Evolutionary conservation across 768 basidiomycete genomes (phyloP).

Genomic region (Tylopilus sp.): DNA sequence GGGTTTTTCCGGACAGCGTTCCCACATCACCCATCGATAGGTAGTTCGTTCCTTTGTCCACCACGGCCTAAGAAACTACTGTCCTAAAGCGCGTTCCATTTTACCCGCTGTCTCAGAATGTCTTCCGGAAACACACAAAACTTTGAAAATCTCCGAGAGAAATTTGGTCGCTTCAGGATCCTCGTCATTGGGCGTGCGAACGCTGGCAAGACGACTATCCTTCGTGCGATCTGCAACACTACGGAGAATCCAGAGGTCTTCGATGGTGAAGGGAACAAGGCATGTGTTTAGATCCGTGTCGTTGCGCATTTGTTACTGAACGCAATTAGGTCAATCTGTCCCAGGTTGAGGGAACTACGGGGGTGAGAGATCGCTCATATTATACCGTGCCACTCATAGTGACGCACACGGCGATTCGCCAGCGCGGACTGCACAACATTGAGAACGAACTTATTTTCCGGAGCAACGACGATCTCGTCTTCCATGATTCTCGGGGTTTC

Average conservation of each 20-base stretch:
- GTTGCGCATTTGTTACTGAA: not conserved
- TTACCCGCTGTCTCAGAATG: not conserved
- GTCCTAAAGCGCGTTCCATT: not conserved
- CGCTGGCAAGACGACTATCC: constrained; percentile 2
- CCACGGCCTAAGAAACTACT: no score
- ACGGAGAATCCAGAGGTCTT: constrained; percentile 4
- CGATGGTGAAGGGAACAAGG: constrained; percentile 1
- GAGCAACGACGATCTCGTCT: constrained; percentile 1
- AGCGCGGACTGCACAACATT: constrained; percentile 2
- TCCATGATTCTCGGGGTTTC: no score
- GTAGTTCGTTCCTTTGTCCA: no score
- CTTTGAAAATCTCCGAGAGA: not conserved
- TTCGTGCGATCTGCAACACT: not conserved
- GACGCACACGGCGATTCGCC: no score
- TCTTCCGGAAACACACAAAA: not conserved
- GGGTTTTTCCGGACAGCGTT: no score
- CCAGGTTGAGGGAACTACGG: not conserved
- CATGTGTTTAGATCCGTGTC: not conserved
- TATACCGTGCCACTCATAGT: no score
- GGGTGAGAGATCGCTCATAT: not conserved
- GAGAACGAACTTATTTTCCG: constrained; percentile 1
- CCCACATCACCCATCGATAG: no score
- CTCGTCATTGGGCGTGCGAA: not conserved
- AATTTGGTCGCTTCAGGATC: not conserved
- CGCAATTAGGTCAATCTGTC: not conserved